Evolutionary conservation across 257 asterid species (phyloP), one percentile per base, ranked within the genome.

Genomic region (Striga asiatica): DNA sequence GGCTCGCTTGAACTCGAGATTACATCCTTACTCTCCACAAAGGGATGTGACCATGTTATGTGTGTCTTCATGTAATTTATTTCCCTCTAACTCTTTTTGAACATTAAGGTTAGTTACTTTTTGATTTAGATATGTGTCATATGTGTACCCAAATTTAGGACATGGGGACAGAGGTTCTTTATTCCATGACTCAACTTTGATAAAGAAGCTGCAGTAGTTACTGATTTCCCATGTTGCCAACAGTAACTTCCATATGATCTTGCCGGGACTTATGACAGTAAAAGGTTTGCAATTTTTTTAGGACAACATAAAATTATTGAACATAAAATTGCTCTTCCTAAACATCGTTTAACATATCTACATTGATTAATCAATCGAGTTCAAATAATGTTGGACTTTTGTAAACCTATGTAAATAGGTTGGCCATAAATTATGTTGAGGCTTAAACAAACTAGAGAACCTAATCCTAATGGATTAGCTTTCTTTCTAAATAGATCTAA

Each of bases 91-190:
- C 13, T 38, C 13, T 38, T 11, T n/a, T 11, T 38, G 45, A n/a
- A n/a, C n/a, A n/a, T n/a, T 38, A 38, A 6, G 38, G 38, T 32
- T 32, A n/a, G n/a, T n/a, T n/a, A n/a, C 38, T 5, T 32, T 32
- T 32, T 32, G 39, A 13, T 34, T 11, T 34, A 9, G 42, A 11
- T 35, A 35, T n/a, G n/a, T n/a, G n/a, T n/a, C n/a, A 7, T 35
- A 11, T 35, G 1, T 35, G 42, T 35, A 35, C 4, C 50, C 34
- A 58, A 25, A 66, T 57, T 56, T 56, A 60, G 59, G 52, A 56
- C 71, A 66, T 61, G 29, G 56, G 39, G 48, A 57, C 65, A 57
- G 38, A 57, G 10, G 32, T 57, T 57, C 60, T 66, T 66, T 66
- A 57, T 66, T 59, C 65, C 56, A 57, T 48, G 59, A 27, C 57